Evolutionary conservation across 2,329 filamentous ascomycete species (phyloP), one percentile per base, ranked within the genome.

Genomic region (Ophiostoma himal-ulmi): DNA sequence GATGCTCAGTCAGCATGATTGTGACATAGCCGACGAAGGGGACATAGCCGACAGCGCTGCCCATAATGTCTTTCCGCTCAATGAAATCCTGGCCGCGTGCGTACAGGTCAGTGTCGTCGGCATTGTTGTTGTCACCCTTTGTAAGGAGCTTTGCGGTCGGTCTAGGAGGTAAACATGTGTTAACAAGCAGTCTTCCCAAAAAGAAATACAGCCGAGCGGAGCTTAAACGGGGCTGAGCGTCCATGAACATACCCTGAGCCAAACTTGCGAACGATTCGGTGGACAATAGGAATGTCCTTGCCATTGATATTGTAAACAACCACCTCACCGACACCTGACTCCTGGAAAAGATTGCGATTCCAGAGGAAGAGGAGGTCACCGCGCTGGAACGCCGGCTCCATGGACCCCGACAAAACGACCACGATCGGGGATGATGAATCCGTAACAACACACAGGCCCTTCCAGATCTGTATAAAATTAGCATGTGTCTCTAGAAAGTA

Each of bases 211-310:
- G 54, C 20, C 20, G 54, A 30, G 8, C 11, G 44, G 52, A 22
- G 10, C 44, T 20, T 17, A 5, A 48, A 8, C 14, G 57, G 2
- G 8, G 57, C n/a, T 14, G 44, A n/a, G 8, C n/a, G 54, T 26
- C 17, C 17, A 39, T n/a, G 0, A 34, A 79, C 84, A 71, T 77
- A 86, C 83, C 87, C 87, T 39, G 76, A 76, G 30, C 88, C 88
- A 78, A 89, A 90, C 78, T 88, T 89, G 81, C 94, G 87, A 70
- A 98, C 91, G 11, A 98, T 86, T 68, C 95, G 85, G 82, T 99
- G 95, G 75, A 99, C 95, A 80, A 99, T 99, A 39, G 95, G 95
- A 74, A 99, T 98, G 75, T 97, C 92, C 84, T 98, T 99, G 71
- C 90, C 93, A 78, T 88, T 87, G 69, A 97, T 91, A 78, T 96